phyloP scores from a whole-genome alignment of 2,329 filamentous ascomycete genomes.

The Fusarium drepaniforme region DNA sequence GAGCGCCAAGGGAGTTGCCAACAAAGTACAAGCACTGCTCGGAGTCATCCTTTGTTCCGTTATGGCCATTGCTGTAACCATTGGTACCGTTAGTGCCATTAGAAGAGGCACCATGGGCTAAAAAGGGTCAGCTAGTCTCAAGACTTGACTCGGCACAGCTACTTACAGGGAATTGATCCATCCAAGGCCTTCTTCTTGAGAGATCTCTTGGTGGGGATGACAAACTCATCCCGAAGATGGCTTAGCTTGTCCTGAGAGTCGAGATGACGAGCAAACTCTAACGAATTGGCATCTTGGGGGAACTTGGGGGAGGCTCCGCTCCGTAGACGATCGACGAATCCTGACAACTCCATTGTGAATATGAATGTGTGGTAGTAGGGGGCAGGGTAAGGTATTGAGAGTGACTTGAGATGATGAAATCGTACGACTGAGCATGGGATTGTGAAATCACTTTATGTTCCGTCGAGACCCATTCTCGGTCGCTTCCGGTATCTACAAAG shows the following conservation, averaged over 20 bases:
- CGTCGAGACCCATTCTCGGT: slow-evolving; percentile 21
- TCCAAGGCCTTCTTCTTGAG: slow-evolving; percentile 73
- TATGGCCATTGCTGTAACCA: slow-evolving; percentile 32
- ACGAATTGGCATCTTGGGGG: slow-evolving; percentile 59
- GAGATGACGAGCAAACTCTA: slow-evolving; percentile 63
- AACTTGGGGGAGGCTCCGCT: slow-evolving; percentile 58
- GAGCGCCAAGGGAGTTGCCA: slow-evolving; percentile 89
- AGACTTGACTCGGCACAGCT: too few species aligned
- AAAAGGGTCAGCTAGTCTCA: neutral
- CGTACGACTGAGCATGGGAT: slow-evolving; percentile 42
- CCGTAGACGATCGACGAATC: slow-evolving; percentile 55
- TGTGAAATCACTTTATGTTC: slow-evolving; percentile 46
- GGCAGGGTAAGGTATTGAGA: neutral
- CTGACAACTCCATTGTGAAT: slow-evolving; percentile 54
- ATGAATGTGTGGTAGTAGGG: neutral
- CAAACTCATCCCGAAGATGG: slow-evolving; percentile 76
- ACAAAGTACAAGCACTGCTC: slow-evolving; percentile 79
- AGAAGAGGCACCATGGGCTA: slow-evolving; percentile 20
- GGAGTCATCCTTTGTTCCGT: slow-evolving; percentile 47
- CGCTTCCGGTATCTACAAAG: neutral
- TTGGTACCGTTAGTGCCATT: slow-evolving; percentile 36
- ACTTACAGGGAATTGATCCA: slow-evolving; percentile 56
- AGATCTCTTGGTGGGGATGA: slow-evolving; percentile 80
- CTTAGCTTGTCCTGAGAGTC: slow-evolving; percentile 72
- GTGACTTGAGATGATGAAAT: slow-evolving; percentile 19